These are phyloP conservation scores for Neopestalotiopsis clavispora DNA, from an alignment of 2,329 filamentous ascomycete genomes.

Conservation along the genomic window DNA sequence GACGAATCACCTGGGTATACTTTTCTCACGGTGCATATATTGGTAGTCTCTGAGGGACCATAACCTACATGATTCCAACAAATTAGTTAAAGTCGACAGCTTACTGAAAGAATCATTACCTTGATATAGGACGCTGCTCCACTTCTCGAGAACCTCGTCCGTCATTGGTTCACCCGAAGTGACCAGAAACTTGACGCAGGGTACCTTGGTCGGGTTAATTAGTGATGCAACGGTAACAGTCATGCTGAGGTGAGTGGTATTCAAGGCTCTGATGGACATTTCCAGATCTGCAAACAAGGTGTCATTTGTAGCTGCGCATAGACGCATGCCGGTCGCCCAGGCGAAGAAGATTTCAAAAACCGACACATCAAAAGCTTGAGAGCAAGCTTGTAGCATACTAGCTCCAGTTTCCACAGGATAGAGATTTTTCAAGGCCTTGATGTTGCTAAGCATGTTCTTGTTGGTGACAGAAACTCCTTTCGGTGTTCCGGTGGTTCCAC, in stretches of 20 bases:
- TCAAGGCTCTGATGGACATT: slow-evolving; percentile 63
- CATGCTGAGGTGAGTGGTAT: slow-evolving; percentile 80
- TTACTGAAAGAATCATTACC: slow-evolving; percentile 43
- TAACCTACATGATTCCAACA: slow-evolving; percentile 55
- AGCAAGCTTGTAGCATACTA: slow-evolving; percentile 81
- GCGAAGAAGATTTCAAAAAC: slow-evolving; percentile 91
- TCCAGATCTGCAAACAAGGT: slow-evolving; percentile 76
- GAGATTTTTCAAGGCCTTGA: slow-evolving; percentile 67
- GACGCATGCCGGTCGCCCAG: slow-evolving; percentile 77
- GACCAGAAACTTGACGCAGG: slow-evolving; percentile 74
- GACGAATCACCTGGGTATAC: slow-evolving; percentile 64
- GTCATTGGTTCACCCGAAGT: slow-evolving; percentile 84
- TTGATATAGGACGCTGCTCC: slow-evolving; percentile 75
- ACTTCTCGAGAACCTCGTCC: slow-evolving; percentile 69
- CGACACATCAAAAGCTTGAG: slow-evolving; percentile 85
- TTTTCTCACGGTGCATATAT: slow-evolving; percentile 79
- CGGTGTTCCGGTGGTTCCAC: slow-evolving; percentile 79
- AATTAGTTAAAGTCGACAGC: neutral
- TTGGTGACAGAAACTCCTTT: slow-evolving; percentile 84
- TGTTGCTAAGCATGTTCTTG: slow-evolving; percentile 75
- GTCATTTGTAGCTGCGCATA: slow-evolving; percentile 79
- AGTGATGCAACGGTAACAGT: slow-evolving; percentile 84
- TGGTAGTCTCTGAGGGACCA: slow-evolving; percentile 84
- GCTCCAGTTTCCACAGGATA: slow-evolving; percentile 64
- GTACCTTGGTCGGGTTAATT: slow-evolving; percentile 71